Conservation (phyloP, 495 filamentous ascomycete species). For the Physcia stellaris region DNA sequence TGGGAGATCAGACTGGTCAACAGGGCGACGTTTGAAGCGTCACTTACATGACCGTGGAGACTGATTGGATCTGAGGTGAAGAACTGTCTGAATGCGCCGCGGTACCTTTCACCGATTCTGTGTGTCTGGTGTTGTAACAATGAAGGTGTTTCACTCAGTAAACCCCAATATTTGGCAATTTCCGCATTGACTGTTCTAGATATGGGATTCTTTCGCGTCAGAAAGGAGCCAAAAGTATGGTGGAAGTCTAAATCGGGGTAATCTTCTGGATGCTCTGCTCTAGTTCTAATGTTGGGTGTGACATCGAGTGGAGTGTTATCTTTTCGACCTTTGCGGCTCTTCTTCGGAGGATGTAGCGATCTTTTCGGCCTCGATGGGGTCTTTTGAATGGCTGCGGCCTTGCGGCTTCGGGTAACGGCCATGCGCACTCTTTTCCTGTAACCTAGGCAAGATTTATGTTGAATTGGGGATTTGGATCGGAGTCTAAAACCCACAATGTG, state of each 20-base stretch:
- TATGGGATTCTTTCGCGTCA: slow-evolving; percentile 7
- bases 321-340: too few relatives aligned
- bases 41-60: slow-evolving; percentile 8
- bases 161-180: slow-evolving; percentile 5
- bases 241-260: slow-evolving; percentile 9
- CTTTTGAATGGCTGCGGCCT: too few relatives aligned
- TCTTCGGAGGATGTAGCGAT: too few relatives aligned
- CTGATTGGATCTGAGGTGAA: slow-evolving; percentile 5
- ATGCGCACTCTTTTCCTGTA: too few relatives aligned
- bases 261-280: slow-evolving; percentile 1
- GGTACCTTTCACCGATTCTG: slow-evolving; percentile 3
- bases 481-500: too few relatives aligned
- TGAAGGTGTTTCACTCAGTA: neutral
- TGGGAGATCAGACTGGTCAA: slow-evolving; percentile 6
- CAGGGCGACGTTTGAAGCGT: slow-evolving; percentile 6
- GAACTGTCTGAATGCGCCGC: neutral
- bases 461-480: too few relatives aligned
- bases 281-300: too few relatives aligned
- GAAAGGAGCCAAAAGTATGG: slow-evolving; percentile 8
- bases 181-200: neutral
- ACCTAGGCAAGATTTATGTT: too few relatives aligned
- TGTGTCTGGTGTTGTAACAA: slow-evolving; percentile 1
- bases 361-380: too few relatives aligned
- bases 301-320: too few relatives aligned
- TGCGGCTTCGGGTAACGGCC: too few relatives aligned